Evolutionary conservation across 768 basidiomycete species (phyloP).

Genomic region (Coprinellus micaceus): DNA sequence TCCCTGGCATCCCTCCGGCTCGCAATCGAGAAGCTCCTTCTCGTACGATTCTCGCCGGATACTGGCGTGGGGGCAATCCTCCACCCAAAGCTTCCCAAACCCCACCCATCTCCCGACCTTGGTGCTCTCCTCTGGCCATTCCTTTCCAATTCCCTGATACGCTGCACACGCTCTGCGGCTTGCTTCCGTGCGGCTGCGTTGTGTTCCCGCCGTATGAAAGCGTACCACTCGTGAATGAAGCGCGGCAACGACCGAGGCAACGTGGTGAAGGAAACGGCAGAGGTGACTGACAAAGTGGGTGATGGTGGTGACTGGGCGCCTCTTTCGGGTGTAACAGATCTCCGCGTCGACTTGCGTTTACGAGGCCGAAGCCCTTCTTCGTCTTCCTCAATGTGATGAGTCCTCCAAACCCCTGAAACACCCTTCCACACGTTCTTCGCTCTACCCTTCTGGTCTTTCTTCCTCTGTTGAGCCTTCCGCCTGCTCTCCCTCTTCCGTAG

Average conservation of each 20-base stretch:
- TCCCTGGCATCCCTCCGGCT: slow-evolving; percentile 1
- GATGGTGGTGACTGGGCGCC: slow-evolving; percentile 7
- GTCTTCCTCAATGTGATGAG: too few species aligned
- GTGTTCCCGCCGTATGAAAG: slow-evolving; percentile 65
- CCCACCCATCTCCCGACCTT: slow-evolving; percentile 53
- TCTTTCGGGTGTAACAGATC: neutral
- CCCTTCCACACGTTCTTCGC: slow-evolving; percentile 55
- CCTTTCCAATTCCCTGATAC: slow-evolving; percentile 60
- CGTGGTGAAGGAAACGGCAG: slow-evolving; percentile 20
- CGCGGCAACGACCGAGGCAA: slow-evolving; percentile 37
- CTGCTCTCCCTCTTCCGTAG: slow-evolving; percentile 52
- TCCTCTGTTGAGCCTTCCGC: slow-evolving; percentile 41
- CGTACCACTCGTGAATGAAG: slow-evolving; percentile 52
- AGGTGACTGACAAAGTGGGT: slow-evolving; percentile 9
- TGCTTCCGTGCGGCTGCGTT: slow-evolving; percentile 66
- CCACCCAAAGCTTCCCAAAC: slow-evolving; percentile 65
- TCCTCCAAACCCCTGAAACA: too few species aligned
- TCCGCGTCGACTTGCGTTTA: too few species aligned
- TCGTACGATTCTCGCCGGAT: neutral
- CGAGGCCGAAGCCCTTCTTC: too few species aligned
- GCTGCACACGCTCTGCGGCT: slow-evolving; percentile 62
- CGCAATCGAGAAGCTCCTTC: slow-evolving; percentile 16
- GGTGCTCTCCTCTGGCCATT: slow-evolving; percentile 21
- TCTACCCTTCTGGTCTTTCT: slow-evolving; percentile 52
- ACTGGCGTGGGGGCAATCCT: slow-evolving; percentile 6